Base-by-base conservation (phyloP, 2,329 filamentous ascomycete genomes). In the Scleromitrula shiraiana region DNA sequence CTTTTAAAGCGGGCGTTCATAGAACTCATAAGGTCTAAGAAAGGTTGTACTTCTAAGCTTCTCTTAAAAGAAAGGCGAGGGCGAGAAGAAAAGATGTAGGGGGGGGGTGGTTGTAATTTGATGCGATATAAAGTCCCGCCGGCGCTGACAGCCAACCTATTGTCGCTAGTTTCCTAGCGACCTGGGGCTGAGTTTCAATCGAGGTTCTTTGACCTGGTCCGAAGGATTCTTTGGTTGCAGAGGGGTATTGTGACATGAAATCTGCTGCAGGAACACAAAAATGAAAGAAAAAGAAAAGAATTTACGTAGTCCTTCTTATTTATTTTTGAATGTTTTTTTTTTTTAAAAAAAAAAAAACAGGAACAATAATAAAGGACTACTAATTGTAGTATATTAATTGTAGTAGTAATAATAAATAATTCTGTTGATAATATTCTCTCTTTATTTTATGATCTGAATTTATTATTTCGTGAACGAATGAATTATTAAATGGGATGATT, bases 1-100 rank as follows among this genome's bases (percentile, higher is more conserved):
- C 78, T 78, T 75, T 86, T 85, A 68, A 88, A 80, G 70, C 83
- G 81, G 67, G 80, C 78, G 75, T 86, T 87, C 79, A 85, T 78
- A 76, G 81, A 86, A 77, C 78, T 85, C 82, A 86, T 85, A 74
- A 70, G 69, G 65, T 57, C 53, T 48, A 50, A 49, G 43, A 50
- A 41, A 35, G 50, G 48, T 40, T 33, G 26, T 41, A 35, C 15
- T 33, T 36, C 20, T 27, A 29, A 41, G 40, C 59, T 60, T 51
- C 58, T 59, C 67, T 65, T 19, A 30, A 7, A 29, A 32, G 17
- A 32, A 22, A 37, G 17, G 33, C 17, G 12, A 37, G 19, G 30
- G 30, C 17, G 40, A n/a, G 66, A 51, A 51, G 59, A 53, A 48
- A 51, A 41, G 49, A 52, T 42, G 55, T 54, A 53, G 52, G 50